These are phyloP conservation scores for Paramecium bursaria DNA, from an alignment of 73 alveolate genomes.

Conservation along the genomic window DNA sequence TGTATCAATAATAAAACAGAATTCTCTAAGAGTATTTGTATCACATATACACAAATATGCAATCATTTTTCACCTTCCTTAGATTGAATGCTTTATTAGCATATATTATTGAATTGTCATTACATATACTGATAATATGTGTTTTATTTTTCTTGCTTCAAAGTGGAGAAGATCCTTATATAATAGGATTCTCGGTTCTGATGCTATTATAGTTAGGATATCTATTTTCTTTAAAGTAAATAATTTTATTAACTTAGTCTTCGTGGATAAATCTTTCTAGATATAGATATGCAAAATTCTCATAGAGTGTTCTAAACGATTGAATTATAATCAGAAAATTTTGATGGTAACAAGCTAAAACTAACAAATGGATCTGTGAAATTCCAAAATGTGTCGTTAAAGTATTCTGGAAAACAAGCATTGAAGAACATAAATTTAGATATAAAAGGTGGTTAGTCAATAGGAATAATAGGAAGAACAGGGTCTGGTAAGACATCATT, in stretches of 20 bases:
- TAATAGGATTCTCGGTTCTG: constrained; percentile 30
- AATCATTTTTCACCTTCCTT: constrained; percentile 19
- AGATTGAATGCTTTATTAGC: constrained; percentile 56
- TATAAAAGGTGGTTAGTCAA: constrained; percentile 71
- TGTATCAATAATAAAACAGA: constrained; percentile 2
- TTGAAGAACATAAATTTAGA: constrained; percentile 48
- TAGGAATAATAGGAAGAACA: constrained; percentile 95
- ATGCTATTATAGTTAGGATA: constrained; percentile 52
- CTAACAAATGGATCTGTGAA: constrained; percentile 32
- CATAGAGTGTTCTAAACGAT: constrained; percentile 6
- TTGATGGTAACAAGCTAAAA: not conserved
- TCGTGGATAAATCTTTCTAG: constrained; percentile 36
- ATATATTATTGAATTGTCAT: constrained; percentile 34
- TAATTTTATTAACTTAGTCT: constrained; percentile 11
- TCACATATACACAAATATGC: constrained; percentile 23
- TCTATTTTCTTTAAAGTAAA: constrained; percentile 54
- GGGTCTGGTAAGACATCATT: constrained; percentile 96
- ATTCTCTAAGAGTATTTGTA: not conserved
- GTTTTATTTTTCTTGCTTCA: not conserved
- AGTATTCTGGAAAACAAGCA: constrained; percentile 13
- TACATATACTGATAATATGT: not conserved
- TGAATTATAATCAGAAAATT: constrained; percentile 8
- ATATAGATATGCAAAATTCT: constrained; percentile 51
- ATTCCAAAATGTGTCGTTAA: constrained; percentile 15
- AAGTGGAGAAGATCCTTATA: not conserved